A percentile compares a stretch with the other conserved stretches of the same genome.
Evolutionary conservation across 805 yeast species (phyloP).

Genomic region (Pichia eremophila): DNA sequence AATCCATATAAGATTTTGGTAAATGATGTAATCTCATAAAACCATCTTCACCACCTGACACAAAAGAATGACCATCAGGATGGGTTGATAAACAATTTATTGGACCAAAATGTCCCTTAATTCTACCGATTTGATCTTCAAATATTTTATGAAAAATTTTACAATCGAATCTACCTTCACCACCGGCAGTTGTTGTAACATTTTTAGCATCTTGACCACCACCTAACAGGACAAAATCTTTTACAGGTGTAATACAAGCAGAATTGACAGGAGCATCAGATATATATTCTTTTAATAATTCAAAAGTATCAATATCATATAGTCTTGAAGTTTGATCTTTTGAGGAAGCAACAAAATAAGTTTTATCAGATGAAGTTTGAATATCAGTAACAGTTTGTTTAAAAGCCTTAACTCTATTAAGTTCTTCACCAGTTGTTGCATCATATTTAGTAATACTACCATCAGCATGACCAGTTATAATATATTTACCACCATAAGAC

Average conservation of each 20-base stretch:
- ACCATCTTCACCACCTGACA: conserved; percentile 99
- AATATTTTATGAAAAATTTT: conserved; percentile 92
- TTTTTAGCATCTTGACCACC: conserved; percentile 99
- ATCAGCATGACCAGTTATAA: conserved; percentile 82
- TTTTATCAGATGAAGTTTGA: conserved; percentile 78
- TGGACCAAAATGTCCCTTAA: conserved; percentile 99
- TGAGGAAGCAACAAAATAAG: conserved; percentile 87
- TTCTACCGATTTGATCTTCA: conserved; percentile 93
- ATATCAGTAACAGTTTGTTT: conserved; percentile 76
- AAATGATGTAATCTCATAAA: conserved; percentile 88
- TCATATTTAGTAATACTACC: conserved; percentile 79
- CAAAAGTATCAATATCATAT: conserved; percentile 68
- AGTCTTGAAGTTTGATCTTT: conserved; percentile 82
- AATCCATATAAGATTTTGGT: conserved; percentile 88
- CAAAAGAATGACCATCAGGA: conserved; percentile 87
- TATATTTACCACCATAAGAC: conserved; percentile 64
- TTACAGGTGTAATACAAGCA: conserved; percentile 87
- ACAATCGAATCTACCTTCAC: conserved; percentile 95
- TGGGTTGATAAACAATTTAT: conserved; percentile 87
- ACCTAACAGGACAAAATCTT: conserved; percentile 86
- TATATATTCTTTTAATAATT: conserved; percentile 60
- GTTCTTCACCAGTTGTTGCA: conserved; percentile 61
- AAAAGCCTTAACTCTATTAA: conserved; percentile 55
- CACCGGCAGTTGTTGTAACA: conserved; percentile 91
- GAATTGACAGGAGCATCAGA: conserved; percentile 94